These are phyloP conservation scores for Myxozyma sirexii DNA, from an alignment of 805 yeast species.

Conservation along the genomic window DNA sequence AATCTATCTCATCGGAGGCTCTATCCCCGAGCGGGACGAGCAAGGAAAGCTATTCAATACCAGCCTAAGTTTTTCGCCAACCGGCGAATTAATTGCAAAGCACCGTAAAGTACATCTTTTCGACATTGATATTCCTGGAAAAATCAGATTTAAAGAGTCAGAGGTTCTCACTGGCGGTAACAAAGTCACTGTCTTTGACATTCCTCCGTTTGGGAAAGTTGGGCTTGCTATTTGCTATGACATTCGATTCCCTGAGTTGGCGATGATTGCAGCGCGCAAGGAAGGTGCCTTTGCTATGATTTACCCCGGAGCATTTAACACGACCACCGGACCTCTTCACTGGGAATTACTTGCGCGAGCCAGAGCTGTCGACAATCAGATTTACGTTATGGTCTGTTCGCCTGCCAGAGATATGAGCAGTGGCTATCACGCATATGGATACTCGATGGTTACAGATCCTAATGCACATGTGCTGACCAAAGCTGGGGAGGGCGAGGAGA, in stretches of 20 bases:
- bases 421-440: constrained; percentile 85
- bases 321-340: constrained; percentile 87
- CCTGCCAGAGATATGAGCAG: constrained; percentile 91
- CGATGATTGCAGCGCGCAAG: constrained; percentile 61
- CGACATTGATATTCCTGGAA: constrained; percentile 89
- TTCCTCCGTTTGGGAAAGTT: constrained; percentile 65
- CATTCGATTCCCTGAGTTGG: constrained; percentile 81
- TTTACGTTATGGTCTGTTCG: constrained; percentile 85
- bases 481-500: constrained; percentile 78
- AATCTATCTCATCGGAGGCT: constrained; percentile 82
- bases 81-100: constrained; percentile 78
- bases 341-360: constrained; percentile 82
- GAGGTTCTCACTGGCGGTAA: constrained; percentile 74
- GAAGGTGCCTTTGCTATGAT: constrained; percentile 78
- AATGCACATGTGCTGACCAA: constrained; percentile 81
- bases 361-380: constrained; percentile 86
- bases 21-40: constrained; percentile 77
- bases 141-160: constrained; percentile 85
- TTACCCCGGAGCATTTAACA: constrained; percentile 91
- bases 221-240: constrained; percentile 89
- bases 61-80: constrained; percentile 67
- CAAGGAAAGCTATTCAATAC: constrained; percentile 68
- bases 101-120: constrained; percentile 91
- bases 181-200: constrained; percentile 74
- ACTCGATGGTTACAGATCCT: constrained; percentile 84